These are phyloP conservation scores for Cylindrotheca closterium DNA, from an alignment of 108 stramenopile genomes.

Conservation along the genomic window DNA sequence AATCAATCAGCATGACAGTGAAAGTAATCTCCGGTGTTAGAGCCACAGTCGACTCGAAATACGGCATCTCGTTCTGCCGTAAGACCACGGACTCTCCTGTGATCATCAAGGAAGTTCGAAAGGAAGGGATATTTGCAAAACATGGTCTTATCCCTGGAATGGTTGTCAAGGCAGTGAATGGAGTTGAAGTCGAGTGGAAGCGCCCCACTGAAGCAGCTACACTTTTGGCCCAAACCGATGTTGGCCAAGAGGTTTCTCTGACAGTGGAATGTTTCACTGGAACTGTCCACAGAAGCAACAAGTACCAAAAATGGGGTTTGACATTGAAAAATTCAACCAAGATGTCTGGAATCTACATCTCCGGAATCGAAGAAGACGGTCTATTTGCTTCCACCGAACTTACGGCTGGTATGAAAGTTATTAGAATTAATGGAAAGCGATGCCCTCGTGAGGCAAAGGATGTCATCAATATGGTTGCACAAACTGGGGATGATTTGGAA, in stretches of 20 bases:
- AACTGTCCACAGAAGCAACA: constrained; percentile 17
- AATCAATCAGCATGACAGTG: constrained; percentile 34
- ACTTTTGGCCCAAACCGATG: constrained; percentile 12
- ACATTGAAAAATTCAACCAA: constrained; percentile 27
- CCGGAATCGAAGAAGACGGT: constrained; percentile 22
- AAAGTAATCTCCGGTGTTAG: constrained; percentile 22
- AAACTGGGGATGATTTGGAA: constrained; percentile 10
- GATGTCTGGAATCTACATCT: constrained; percentile 27
- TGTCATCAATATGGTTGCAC: constrained; percentile 32
- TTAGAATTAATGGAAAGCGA: constrained; percentile 25
- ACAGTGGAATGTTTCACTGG: constrained; percentile 1
- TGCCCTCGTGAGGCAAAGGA: constrained; percentile 15
- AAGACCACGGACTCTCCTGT: constrained; percentile 15
- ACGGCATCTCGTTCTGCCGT: constrained; percentile 31
- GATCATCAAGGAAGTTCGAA: constrained; percentile 24
- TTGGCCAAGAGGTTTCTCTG: constrained; percentile 20
- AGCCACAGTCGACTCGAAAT: constrained; percentile 24
- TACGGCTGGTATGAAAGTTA: constrained; percentile 15
- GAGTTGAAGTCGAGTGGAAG: constrained; percentile 29
- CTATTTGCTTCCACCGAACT: constrained; percentile 29
- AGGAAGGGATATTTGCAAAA: constrained; percentile 19
- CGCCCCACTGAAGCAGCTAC: constrained; percentile 33
- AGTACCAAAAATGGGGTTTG: constrained; percentile 17
- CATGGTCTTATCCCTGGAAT: constrained; percentile 24
- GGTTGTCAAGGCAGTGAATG: constrained; percentile 20